These are phyloP conservation scores for Neurospora sp. DNA, from an alignment of 495 filamentous ascomycete species.

Conservation along the genomic window DNA sequence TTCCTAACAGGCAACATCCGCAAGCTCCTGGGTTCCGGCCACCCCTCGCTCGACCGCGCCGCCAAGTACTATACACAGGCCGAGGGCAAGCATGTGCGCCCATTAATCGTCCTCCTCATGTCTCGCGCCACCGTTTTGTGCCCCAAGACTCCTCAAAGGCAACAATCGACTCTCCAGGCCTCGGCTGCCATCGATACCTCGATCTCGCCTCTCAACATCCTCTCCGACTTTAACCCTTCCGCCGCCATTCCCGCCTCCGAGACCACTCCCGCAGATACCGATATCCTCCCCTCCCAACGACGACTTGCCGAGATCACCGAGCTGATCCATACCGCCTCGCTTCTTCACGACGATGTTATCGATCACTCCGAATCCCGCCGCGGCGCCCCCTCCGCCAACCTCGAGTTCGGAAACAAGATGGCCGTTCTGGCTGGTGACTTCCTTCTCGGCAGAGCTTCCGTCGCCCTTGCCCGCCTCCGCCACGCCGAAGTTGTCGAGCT, in stretches of 20 bases:
- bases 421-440: conserved; percentile 95
- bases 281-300: conserved; percentile 85
- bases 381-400: conserved; percentile 76
- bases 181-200: conserved; percentile 56
- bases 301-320: conserved; percentile 94
- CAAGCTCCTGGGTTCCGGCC: conserved; percentile 79
- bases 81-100: conserved; percentile 93
- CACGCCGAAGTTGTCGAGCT: conserved; percentile 92
- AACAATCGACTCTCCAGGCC: conserved; percentile 25
- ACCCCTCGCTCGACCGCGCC: conserved; percentile 86
- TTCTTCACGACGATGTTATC: conserved; percentile 97
- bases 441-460: conserved; percentile 82
- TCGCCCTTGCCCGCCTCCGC: conserved; percentile 79
- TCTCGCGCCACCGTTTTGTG: conserved; percentile 76
- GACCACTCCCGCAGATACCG: conserved; percentile 46
- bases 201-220: conserved; percentile 62
- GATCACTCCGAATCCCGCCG: conserved; percentile 80
- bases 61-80: conserved; percentile 98
- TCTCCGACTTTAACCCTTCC: conserved; percentile 75
- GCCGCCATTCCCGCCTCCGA: conserved; percentile 32
- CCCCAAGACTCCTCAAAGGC: conserved; percentile 47
- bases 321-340: conserved; percentile 89
- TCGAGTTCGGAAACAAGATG: conserved; percentile 97
- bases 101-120: conserved; percentile 91
- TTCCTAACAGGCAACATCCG: conserved; percentile 83